Base-by-base conservation (phyloP, 108 stramenopile genomes). In the Discostella stelligeroides region DNA sequence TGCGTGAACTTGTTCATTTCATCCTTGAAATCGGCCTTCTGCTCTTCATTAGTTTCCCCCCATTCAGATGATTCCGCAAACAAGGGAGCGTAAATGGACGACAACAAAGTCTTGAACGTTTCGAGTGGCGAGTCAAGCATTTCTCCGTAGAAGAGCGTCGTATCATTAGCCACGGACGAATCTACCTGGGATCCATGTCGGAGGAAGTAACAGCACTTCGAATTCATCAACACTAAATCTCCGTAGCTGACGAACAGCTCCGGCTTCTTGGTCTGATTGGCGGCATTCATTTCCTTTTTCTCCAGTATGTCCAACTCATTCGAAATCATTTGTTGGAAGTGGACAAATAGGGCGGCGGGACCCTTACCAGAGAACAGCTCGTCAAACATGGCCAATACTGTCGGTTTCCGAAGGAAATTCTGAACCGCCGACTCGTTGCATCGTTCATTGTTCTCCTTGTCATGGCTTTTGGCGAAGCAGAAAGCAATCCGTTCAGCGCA, bases 71-170 rank as follows among this genome's bases (percentile, higher is more conserved):
- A 85, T 43, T 67, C 65, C 27, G 80, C 81, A 45, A 95, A 79
- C 40, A 93, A 71, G 17, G 90, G 90, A 54, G 54, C 69, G 60
- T 85, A 92, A 29, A 74, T 70, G 18, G 80, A 73, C 41, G 87
- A 80, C 7, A 96, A 75, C 58, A 83, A 47, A 15, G 87, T 70
- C 62, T 90, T 83, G 38, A 96, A 82, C 14, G 84, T 78, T 56
- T 87, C 84, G 0, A 95, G 80, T 2, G 92, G 83, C 25, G 78
- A 79, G 49, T 71, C 75, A 37, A 69, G 74, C 23, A 95, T 57
- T 73, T 95, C 92, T n/a, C 88, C 88, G 39, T 88, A 93, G 25
- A 92, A 79, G 21, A 95, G 71, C 21, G 92, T 88, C 8, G 84
- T 60, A 29, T 82, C 86, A 46, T 70, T 82, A 7, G 74, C 53